Percentiles rank a stretch among this genome's conserved stretches.
phyloP scores from a whole-genome alignment of 345 rosid species.

The Iberis pinnata region DNA sequence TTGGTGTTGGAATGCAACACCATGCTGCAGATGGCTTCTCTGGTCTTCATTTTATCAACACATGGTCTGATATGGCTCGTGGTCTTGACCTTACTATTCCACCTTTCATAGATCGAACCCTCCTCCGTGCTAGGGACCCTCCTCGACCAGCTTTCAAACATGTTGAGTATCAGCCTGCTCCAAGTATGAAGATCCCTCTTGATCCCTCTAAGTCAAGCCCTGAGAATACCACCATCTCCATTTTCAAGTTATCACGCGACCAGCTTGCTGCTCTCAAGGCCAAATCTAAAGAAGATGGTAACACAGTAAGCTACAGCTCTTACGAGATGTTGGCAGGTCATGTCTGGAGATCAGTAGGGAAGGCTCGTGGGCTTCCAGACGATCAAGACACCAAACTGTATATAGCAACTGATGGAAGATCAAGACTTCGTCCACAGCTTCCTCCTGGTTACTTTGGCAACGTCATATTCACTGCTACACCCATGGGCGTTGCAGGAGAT shows the following conservation, averaged over 20 bases:
- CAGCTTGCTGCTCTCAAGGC: slow-evolving; percentile 69
- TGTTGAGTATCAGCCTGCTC: slow-evolving; percentile 82
- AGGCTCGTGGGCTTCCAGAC: slow-evolving; percentile 57
- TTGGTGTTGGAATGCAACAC: slow-evolving; percentile 97
- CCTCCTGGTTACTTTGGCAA: slow-evolving; percentile 94
- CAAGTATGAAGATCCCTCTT: slow-evolving; percentile 45
- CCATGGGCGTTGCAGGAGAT: slow-evolving; percentile 62
- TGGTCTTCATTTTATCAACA: slow-evolving; percentile 83
- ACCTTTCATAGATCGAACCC: slow-evolving; percentile 80
- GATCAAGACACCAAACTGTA: slow-evolving; percentile 70
- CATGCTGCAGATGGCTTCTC: slow-evolving; percentile 93
- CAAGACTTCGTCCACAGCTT: slow-evolving; percentile 64
- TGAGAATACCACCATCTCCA: slow-evolving; percentile 46
- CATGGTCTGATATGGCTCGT: slow-evolving; percentile 95
- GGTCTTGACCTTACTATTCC: slow-evolving; percentile 62
- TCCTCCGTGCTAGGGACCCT: slow-evolving; percentile 80
- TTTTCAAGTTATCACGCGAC: slow-evolving; percentile 59
- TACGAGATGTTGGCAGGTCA: slow-evolving; percentile 93
- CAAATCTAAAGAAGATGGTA: slow-evolving; percentile 71
- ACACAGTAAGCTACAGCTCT: slow-evolving; percentile 61
- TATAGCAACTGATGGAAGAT: slow-evolving; percentile 86
- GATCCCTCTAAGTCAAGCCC: slow-evolving; percentile 33
- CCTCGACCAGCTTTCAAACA: slow-evolving; percentile 69
- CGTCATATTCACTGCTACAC: slow-evolving; percentile 86
- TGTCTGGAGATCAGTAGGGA: slow-evolving; percentile 75